Base-by-base conservation (phyloP, 352 stramenopile genomes). In the Globisporangium spinosum region DNA sequence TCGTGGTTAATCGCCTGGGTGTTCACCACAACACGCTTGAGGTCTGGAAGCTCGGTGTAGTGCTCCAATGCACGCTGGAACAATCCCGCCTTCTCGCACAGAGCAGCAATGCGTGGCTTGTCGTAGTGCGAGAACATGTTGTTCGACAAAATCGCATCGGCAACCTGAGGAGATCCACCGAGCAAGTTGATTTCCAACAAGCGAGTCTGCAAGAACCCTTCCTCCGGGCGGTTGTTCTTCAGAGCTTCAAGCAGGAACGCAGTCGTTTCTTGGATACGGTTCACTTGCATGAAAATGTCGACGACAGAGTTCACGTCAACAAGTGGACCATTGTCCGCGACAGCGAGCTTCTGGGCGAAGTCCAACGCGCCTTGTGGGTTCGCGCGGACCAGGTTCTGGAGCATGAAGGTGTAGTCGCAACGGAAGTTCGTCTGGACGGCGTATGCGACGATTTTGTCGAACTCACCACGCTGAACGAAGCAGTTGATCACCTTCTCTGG, bases 101-200 rank as follows among this genome's bases (percentile, higher is more conserved):
- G 83, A 70, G 98, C 97, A 69, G 96, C 98, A 64, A 99, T 97
- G 73, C 98, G 96, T 47, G 93, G 79, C 59, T 95, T 87, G 79
- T 99, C 98, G 76, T 99, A 99, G 83, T 99, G 97, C 15, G 93
- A 97, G 73, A 99, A 98, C 85, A 99, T 99, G 77, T 98, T 98
- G 83, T 91, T 96, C 72, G 98, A 99, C 73, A 99, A 86, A 76
- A 99, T 99, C 22, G 98, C 98, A 79, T 99, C 98, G 12, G 98
- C 98, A 38, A 99, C 98, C 78, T 99, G 97, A 27, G 98, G 97
- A 34, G 97, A 98, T 38, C 98, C 98, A 58, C 97, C 97, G n/a
- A 99, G 89, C 40, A 99, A 85, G 85, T 99, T 99, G 84, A 99
- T 99, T 77, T 99, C 98, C 38, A 99, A 79, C 56, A 99, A 77